Evolutionary conservation across 2,329 filamentous ascomycete species (phyloP), one percentile per base, ranked within the genome.

Genomic region (Aureobasidium vineae): DNA sequence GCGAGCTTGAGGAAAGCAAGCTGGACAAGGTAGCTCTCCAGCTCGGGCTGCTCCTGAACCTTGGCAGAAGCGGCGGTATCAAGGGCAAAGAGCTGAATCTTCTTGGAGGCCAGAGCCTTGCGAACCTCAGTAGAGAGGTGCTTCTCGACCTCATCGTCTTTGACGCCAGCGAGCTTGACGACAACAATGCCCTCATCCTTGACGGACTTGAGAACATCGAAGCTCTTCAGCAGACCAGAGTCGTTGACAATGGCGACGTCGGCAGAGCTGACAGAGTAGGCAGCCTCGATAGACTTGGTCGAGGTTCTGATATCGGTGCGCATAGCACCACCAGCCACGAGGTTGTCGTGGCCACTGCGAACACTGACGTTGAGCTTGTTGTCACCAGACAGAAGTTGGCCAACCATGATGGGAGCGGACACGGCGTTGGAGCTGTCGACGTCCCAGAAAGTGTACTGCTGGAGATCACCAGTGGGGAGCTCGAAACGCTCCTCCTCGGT

Each of bases 381-480:
- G 71, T 88, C 85, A 38, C 81, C 82, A 3, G 87, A 84, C 41
- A 89, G 77, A 10, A 87, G 81, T 73, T 86, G 83, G 47, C 83
- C 85, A 57, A 89, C 75, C 53, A 80, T 85, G 26, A 85, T 79
- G 13, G 92, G 88, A 1, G 91, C 88, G 67, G 82, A 82, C 61
- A 84, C 83, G 61, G 89, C 85, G 1, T 82, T 79, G 33, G 92
- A 92, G 76, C 88, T 85, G 74, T 97, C 94, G 47, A 90, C 76
- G 71, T 97, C 91, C 92, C 93, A 98, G 84, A 99, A 97, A 15
- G 88, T 89, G 80, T 95, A 98, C 78, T 98, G 90, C 77, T 91
- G 85, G n/a, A 80, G 75, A 69, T 86, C 84, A 54, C 71, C 70
- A 64, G 69, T 71, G 79, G 81, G 77, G 80, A 86, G 47, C 38